Percentiles rank a stretch among this genome's conserved stretches.
Evolutionary conservation across 805 yeast species (phyloP).

Genomic region (Sugiyamaella marilandica): DNA sequence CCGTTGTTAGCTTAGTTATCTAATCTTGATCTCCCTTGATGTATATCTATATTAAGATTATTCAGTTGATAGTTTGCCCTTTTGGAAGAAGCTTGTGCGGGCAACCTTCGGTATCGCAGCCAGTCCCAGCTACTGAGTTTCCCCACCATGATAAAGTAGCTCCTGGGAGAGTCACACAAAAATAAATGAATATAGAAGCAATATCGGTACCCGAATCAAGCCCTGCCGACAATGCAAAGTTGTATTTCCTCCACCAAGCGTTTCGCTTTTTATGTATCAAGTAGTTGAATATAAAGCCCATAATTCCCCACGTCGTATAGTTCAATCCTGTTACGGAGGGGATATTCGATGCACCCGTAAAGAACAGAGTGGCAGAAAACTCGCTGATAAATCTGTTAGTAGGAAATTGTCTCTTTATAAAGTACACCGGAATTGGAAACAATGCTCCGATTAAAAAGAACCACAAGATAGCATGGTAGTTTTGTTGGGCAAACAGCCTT

Average conservation of each 20-base stretch:
- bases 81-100: conserved; percentile 1
- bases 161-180: conserved; percentile 27
- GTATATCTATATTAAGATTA: too few relatives aligned
- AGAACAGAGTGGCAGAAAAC: conserved; percentile 56
- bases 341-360: conserved; percentile 43
- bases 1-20: too few relatives aligned
- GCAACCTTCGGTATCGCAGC: conserved; percentile 13
- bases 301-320: conserved; percentile 41
- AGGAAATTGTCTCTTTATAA: conserved; percentile 31
- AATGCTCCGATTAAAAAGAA: conserved; percentile 48
- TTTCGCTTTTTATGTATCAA: conserved; percentile 44
- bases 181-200: conserved; percentile 49
- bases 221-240: conserved; percentile 56
- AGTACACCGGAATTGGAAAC: conserved; percentile 30
- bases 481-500: conserved; percentile 46
- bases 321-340: conserved; percentile 63
- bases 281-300: conserved; percentile 50
- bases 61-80: background rate
- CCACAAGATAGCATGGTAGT: conserved; percentile 49
- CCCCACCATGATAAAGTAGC: conserved; percentile 8
- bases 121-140: background rate
- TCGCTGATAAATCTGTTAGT: conserved; percentile 29
- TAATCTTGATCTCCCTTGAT: too few relatives aligned
- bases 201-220: conserved; percentile 60
- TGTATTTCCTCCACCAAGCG: conserved; percentile 64